phyloP scores from a whole-genome alignment of 176 grass and related monocot species.

The Juncus inflexus region DNA sequence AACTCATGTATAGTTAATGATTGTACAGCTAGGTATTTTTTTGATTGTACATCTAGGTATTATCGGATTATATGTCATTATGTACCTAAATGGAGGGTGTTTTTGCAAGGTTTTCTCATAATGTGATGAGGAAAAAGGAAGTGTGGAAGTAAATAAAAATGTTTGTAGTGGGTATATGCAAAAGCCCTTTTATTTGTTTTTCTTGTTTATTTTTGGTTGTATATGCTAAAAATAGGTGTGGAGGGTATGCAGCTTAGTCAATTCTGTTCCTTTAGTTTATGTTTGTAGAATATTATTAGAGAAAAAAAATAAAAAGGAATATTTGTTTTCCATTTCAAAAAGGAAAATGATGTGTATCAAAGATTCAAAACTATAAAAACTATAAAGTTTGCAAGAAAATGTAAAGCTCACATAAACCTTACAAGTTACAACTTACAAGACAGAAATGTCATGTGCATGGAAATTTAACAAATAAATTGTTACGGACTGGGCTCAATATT shows the following conservation, averaged over 20 bases:
- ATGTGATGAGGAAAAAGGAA: neutral
- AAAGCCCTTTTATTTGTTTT: slow-evolving; percentile 1
- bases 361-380: neutral
- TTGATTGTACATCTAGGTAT: neutral
- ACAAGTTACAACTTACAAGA: too few species aligned
- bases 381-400: slow-evolving; percentile 1
- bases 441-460: too few species aligned
- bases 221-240: slow-evolving; percentile 15
- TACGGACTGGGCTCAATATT: too few species aligned
- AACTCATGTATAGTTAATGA: slow-evolving; percentile 8
- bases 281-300: too few species aligned
- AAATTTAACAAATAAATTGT: too few species aligned
- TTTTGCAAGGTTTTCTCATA: neutral
- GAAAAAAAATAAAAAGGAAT: too few species aligned
- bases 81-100: neutral
- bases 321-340: too few species aligned
- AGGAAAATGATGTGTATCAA: too few species aligned
- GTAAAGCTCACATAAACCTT: neutral
- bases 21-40: neutral
- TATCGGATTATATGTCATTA: neutral
- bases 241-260: neutral
- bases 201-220: slow-evolving; percentile 7
- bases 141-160: neutral
- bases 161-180: neutral
- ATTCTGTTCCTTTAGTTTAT: too few species aligned